phyloP scores from a whole-genome alignment of 371 early-diverging fungal species.

The Mortierella sp. region DNA sequence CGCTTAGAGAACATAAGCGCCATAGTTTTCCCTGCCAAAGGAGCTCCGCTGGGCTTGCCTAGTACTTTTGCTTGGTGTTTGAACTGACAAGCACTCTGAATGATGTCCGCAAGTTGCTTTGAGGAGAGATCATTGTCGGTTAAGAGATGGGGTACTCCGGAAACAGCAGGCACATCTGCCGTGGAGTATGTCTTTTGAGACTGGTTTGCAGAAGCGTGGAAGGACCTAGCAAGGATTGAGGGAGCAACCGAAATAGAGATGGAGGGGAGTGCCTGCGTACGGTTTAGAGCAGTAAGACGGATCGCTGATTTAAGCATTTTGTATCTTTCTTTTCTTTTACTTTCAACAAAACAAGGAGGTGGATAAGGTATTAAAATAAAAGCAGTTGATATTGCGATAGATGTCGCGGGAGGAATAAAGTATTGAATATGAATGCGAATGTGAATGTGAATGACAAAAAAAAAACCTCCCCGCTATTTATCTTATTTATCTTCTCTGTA shows the following conservation, averaged over 20 bases:
- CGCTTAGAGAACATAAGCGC: conserved; percentile 94
- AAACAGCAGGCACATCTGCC: conserved; percentile 36
- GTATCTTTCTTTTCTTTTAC: neutral
- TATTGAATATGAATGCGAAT: neutral
- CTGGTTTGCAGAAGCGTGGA: conserved; percentile 27
- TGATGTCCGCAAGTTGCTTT: conserved; percentile 38
- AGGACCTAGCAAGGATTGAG: conserved; percentile 14
- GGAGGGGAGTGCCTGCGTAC: conserved; percentile 5
- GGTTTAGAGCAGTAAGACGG: conserved; percentile 24
- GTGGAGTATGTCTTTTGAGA: conserved; percentile 38
- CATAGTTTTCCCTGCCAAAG: conserved; percentile 80
- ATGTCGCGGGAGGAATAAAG: neutral
- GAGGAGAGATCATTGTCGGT: conserved; percentile 55
- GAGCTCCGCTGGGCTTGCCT: conserved; percentile 65
- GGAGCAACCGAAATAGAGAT: neutral
- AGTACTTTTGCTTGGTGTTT: conserved; percentile 67
- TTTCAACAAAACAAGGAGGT: too few species aligned
- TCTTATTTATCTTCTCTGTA: conserved; percentile 2
- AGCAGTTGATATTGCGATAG: neutral
- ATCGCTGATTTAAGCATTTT: conserved; percentile 31
- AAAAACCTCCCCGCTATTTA: neutral
- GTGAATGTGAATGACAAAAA: neutral
- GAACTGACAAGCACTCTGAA: conserved; percentile 49
- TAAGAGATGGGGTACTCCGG: conserved; percentile 48
- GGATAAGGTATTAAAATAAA: neutral